Conservation (phyloP, 345 rosid species). For the Dovyalis caffra region DNA sequence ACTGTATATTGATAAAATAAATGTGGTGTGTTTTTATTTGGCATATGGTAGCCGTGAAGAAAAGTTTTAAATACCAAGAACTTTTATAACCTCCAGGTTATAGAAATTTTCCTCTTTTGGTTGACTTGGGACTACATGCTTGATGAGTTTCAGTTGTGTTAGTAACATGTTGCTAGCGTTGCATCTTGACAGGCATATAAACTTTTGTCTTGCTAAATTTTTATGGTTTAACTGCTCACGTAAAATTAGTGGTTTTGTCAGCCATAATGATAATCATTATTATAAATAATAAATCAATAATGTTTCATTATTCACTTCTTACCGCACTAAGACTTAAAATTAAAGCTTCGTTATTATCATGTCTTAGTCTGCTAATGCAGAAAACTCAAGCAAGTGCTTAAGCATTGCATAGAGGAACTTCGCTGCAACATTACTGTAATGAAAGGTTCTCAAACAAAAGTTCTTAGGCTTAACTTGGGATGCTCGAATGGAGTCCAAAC, state of each 20-base stretch:
- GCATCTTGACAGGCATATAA: background rate
- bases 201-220: background rate
- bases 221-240: background rate
- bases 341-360: background rate
- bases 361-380: conserved; percentile 37
- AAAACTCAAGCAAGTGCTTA: conserved; percentile 59
- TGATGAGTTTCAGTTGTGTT: background rate
- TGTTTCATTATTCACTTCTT: background rate
- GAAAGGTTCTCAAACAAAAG: too few species aligned
- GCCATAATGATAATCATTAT: too few species aligned
- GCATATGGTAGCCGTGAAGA: too few species aligned
- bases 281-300: too few species aligned
- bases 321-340: background rate
- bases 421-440: too few species aligned
- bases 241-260: background rate
- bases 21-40: too few species aligned
- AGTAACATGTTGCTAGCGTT: background rate
- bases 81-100: background rate
- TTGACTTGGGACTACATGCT: too few species aligned
- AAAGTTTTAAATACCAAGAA: too few species aligned
- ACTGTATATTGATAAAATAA: too few species aligned
- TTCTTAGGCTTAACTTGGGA: conserved; percentile 59
- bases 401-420: too few species aligned
- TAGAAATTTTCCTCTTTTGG: background rate
- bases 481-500: conserved; percentile 47